Base-by-base conservation (phyloP, 805 yeast species). In the Candida coquimbonensis region DNA sequence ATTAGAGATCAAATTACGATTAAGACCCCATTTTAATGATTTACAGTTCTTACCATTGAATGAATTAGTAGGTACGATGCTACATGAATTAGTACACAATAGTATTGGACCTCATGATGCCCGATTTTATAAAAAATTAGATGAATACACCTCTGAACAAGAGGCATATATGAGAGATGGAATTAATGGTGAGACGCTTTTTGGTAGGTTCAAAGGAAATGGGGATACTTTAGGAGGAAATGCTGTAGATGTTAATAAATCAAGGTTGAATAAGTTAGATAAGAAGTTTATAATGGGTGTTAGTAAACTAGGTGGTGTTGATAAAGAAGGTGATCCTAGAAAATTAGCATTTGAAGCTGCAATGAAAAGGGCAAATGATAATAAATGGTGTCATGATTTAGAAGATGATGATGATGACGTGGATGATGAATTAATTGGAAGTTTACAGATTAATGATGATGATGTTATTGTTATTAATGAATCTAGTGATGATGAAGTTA, bases 71-170 rank as follows among this genome's bases (percentile, higher is more conserved):
- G 96, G 89, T 1, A 88, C 96, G 0, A 76, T 89, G 80, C 67
- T 91, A 6, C 98, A 91, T 63, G 98, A 91, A 61, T 69, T 91
- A 37, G 77, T 87, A 2, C 98, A 91, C 61, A 90, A 88, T 60
- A 60, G 71, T 19, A 68, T 68, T 56, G 96, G 96, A 0, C 85
- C 95, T 0, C 98, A 91, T 59, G 83, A 91, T 66, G 74, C 66
- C 3, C 65, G 65, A 48, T 91, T 91, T 59, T 87, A 87, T 59
- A 66, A 67, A 42, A 72, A 73, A 42, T 62, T 88, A 51, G 91
- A 85, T 45, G 78, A 75, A 48, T 67, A 85, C 36, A 76, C 39
- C 6, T 39, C 35, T 2, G 56, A 52, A 39, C 49, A 66, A 54
- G 70, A 69, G 43, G 65, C 68, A 9, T 57, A 74, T 38, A 73